Percentiles rank a stretch among this genome's conserved stretches.
phyloP scores from a whole-genome alignment of 495 filamentous ascomycete genomes.

The Physcia stellaris region DNA sequence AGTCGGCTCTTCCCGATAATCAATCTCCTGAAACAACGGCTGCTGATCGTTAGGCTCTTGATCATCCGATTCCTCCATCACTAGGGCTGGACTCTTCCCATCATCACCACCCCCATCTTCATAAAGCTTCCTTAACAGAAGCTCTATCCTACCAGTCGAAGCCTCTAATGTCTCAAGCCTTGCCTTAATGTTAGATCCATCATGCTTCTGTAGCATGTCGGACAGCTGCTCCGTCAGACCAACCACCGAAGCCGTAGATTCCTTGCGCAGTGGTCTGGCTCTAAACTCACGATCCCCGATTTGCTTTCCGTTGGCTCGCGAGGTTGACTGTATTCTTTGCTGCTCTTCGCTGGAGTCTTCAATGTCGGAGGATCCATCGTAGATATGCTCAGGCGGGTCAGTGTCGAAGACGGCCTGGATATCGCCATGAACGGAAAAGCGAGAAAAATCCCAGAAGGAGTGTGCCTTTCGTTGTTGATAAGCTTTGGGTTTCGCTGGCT shows the following conservation, averaged over 20 bases:
- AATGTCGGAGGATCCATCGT: conserved; percentile 36
- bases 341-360: conserved; percentile 29
- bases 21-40: no score
- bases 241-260: conserved; percentile 18
- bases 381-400: conserved; percentile 45
- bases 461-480: no score
- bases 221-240: conserved; percentile 15
- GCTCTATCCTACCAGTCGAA: conserved; percentile 19
- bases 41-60: no score
- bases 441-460: conserved; percentile 35
- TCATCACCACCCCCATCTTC: conserved; percentile 2
- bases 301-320: conserved; percentile 1
- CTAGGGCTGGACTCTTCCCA: no score
- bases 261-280: no score
- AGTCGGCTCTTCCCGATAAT: no score
- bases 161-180: conserved; percentile 21
- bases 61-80: no score
- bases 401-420: conserved; percentile 54
- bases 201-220: conserved; percentile 15
- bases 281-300: conserved; percentile 11
- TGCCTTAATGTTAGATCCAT: conserved; percentile 10
- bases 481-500: conserved; percentile 7
- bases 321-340: background rate
- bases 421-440: conserved; percentile 49
- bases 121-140: conserved; percentile 11